Percentiles rank a stretch among this genome's conserved stretches.
Evolutionary conservation across 176 grass and related monocot species (phyloP).

Genomic region (Tuctoria greenei): DNA sequence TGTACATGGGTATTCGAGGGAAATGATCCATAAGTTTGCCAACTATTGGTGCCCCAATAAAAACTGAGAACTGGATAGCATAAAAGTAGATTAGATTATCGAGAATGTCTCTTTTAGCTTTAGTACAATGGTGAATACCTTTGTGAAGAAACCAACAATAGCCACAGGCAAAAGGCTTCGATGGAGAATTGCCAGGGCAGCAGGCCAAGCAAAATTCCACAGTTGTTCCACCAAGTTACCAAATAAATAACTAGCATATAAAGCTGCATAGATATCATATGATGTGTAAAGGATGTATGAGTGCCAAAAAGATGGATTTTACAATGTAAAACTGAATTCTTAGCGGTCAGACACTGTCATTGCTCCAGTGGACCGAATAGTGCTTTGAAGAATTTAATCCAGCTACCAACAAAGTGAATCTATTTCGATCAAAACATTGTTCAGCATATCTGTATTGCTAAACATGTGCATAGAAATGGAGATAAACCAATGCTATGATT

Average conservation of each 20-base stretch:
- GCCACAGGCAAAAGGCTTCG: conserved; percentile 82
- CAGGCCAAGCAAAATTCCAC: conserved; percentile 96
- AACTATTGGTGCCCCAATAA: conserved; percentile 80
- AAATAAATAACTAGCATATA: conserved; percentile 87
- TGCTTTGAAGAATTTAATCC: background rate
- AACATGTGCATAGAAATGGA: background rate
- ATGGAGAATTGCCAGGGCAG: conserved; percentile 87
- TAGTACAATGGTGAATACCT: conserved; percentile 48
- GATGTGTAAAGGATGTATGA: conserved; percentile 36
- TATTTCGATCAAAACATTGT: background rate
- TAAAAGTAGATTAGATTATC: conserved; percentile 41
- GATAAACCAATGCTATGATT: background rate
- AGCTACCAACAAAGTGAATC: conserved; percentile 15
- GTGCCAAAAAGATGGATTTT: background rate
- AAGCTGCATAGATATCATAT: conserved; percentile 55
- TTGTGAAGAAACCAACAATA: conserved; percentile 91
- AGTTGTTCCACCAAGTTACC: conserved; percentile 93
- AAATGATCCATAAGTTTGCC: conserved; percentile 96
- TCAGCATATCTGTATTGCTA: background rate
- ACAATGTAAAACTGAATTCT: conserved; percentile 4
- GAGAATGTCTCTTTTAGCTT: background rate
- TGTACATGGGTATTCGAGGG: conserved; percentile 82
- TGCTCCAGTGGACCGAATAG: background rate
- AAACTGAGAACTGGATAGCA: conserved; percentile 68
- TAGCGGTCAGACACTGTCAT: background rate